These are phyloP conservation scores for Pestalotiopsis sp. DNA, from an alignment of 2,329 filamentous ascomycete species.

Conservation along the genomic window DNA sequence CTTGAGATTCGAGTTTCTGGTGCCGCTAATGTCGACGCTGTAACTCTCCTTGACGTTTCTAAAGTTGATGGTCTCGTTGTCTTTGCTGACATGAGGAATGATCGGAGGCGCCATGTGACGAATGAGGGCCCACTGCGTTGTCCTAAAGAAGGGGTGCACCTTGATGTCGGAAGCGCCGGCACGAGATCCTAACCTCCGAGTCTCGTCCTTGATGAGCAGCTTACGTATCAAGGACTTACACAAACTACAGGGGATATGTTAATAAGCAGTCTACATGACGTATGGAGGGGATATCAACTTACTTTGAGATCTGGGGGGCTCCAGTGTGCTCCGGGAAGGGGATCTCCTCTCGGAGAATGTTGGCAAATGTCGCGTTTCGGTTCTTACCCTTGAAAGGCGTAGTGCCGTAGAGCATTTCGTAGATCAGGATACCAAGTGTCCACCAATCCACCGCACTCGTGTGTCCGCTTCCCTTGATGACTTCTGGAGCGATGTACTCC, in stretches of 20 bases:
- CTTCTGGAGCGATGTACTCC: conserved; percentile 97
- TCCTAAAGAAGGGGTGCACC: conserved; percentile 91
- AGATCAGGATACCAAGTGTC: conserved; percentile 95
- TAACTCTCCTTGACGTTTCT: conserved; percentile 97
- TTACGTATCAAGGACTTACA: conserved; percentile 98
- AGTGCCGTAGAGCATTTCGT: conserved; percentile 98
- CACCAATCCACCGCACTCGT: conserved; percentile 99
- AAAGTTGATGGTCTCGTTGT: conserved; percentile 95
- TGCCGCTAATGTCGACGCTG: conserved; percentile 81
- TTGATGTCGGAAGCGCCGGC: conserved; percentile 98
- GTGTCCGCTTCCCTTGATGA: conserved; percentile 97
- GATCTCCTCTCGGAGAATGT: conserved; percentile 93
- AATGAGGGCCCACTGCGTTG: conserved; percentile 94
- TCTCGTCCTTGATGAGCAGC: conserved; percentile 96
- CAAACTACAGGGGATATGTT: conserved; percentile 57
- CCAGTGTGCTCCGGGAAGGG: conserved; percentile 90
- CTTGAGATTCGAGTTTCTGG: conserved; percentile 59
- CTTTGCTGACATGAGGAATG: conserved; percentile 86
- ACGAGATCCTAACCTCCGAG: conserved; percentile 86
- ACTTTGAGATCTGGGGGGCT: conserved; percentile 89
- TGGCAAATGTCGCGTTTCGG: conserved; percentile 95
- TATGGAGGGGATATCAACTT: conserved; percentile 42
- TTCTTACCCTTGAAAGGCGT: conserved; percentile 99
- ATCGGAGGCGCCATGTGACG: conserved; percentile 98
- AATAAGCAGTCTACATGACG: neutral